These are phyloP conservation scores for Lentinula lateritia DNA, from an alignment of 768 basidiomycete species.

Conservation along the genomic window DNA sequence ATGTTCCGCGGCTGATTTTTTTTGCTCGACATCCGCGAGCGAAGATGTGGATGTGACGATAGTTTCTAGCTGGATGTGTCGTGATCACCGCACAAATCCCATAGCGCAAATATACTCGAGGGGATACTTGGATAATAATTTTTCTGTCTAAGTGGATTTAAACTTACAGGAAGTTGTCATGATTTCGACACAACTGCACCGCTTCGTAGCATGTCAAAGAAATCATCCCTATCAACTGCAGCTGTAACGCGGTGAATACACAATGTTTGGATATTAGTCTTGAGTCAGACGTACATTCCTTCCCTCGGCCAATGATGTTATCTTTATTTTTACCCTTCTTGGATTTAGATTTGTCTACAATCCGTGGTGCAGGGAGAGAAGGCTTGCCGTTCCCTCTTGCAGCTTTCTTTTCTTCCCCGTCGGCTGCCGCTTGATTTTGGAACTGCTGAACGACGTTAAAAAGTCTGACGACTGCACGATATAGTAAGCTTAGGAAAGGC, in stretches of 20 bases:
- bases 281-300: conserved; percentile 46
- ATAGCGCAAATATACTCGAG: no score
- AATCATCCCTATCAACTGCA: conserved; percentile 62
- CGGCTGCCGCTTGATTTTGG: conserved; percentile 49
- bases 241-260: conserved; percentile 26
- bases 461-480: conserved; percentile 62
- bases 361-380: conserved; percentile 58
- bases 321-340: conserved; percentile 51
- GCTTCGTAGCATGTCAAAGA: conserved; percentile 79
- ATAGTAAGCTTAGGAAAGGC: not conserved
- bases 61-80: no score
- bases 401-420: conserved; percentile 54
- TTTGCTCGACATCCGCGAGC: no score
- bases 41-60: no score
- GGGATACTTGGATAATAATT: no score
- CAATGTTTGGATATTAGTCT: conserved; percentile 8
- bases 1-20: no score
- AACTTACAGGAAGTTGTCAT: conserved; percentile 22
- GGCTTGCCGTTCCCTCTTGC: conserved; percentile 70
- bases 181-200: conserved; percentile 74
- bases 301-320: conserved; percentile 46
- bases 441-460: conserved; percentile 86
- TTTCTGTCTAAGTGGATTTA: not conserved
- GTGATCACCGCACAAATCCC: no score
- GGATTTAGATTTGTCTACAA: conserved; percentile 40